Evolutionary conservation across 805 yeast genomes (phyloP).

Genomic region (Candida tallmaniae): DNA sequence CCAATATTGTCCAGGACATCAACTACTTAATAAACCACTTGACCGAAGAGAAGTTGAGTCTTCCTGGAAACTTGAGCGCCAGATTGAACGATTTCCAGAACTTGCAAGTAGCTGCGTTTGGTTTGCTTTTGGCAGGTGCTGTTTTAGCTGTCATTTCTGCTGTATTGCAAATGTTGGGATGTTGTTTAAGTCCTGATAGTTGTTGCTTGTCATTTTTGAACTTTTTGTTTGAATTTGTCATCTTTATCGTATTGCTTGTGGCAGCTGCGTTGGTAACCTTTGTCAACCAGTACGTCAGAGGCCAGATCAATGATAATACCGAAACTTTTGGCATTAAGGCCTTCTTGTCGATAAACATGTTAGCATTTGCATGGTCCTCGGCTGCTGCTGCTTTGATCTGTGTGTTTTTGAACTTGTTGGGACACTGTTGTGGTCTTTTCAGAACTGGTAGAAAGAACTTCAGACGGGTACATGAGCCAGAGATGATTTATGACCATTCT

Average conservation of each 20-base stretch:
- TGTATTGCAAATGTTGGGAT: slow-evolving; percentile 44
- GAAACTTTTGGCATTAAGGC: slow-evolving; percentile 53
- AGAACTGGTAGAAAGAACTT: slow-evolving; percentile 26
- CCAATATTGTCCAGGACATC: slow-evolving; percentile 18
- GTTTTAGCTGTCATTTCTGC: slow-evolving; percentile 40
- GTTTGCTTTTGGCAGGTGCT: slow-evolving; percentile 26
- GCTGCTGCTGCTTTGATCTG: slow-evolving; percentile 41
- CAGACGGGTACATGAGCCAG: slow-evolving; percentile 17
- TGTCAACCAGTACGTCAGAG: slow-evolving; percentile 45
- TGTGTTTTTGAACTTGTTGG: slow-evolving; percentile 29
- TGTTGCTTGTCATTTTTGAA: slow-evolving; percentile 44
- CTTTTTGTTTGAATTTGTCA: slow-evolving; percentile 39
- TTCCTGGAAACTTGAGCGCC: slow-evolving; percentile 52
- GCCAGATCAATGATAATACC: slow-evolving; percentile 46
- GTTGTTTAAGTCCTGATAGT: slow-evolving; percentile 39
- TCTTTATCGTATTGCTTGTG: slow-evolving; percentile 41
- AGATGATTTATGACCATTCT: slow-evolving; percentile 22
- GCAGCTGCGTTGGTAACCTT: slow-evolving; percentile 63
- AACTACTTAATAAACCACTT: slow-evolving; percentile 19
- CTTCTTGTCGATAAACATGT: slow-evolving; percentile 44
- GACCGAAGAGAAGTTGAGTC: slow-evolving; percentile 27
- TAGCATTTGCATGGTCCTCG: slow-evolving; percentile 64
- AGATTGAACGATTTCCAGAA: slow-evolving; percentile 42
- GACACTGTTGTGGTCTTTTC: slow-evolving; percentile 40
- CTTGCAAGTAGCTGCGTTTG: slow-evolving; percentile 56